Percentiles rank a stretch among this genome's conserved stretches.
phyloP scores from a whole-genome alignment of 2,329 filamentous ascomycete species.

The Graphilbum sp. region DNA sequence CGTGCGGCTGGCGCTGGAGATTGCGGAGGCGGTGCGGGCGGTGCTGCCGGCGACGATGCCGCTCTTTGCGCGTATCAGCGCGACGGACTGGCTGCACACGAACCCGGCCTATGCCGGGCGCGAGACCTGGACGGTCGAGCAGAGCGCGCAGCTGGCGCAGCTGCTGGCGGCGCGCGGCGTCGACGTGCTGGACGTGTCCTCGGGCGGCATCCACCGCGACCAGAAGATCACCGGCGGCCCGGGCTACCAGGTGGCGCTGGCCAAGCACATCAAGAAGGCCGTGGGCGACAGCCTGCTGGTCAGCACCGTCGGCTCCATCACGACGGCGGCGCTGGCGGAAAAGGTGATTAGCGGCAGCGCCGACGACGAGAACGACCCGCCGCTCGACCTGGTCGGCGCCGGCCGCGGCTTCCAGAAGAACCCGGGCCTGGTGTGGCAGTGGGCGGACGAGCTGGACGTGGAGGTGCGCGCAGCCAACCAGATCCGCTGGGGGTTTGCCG shows the following conservation, averaged over 20 bases:
- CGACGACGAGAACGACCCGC: constrained; percentile 16
- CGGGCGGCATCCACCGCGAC: constrained; percentile 44
- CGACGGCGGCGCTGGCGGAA: constrained; percentile 26
- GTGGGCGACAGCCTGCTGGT: constrained; percentile 42
- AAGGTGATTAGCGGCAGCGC: constrained; percentile 23
- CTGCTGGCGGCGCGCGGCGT: constrained; percentile 50
- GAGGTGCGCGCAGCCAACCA: constrained; percentile 32
- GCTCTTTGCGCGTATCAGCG: constrained; percentile 56
- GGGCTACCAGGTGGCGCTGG: constrained; percentile 56
- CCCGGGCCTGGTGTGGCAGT: constrained; percentile 36
- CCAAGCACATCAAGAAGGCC: constrained; percentile 53
- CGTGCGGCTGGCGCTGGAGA: constrained; percentile 48
- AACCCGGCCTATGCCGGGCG: constrained; percentile 30
- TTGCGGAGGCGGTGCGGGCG: constrained; percentile 43
- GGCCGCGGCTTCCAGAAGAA: constrained; percentile 43
- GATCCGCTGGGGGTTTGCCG: constrained; percentile 38
- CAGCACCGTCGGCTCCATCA: constrained; percentile 32
- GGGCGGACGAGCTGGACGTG: constrained; percentile 35
- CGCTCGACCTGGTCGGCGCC: constrained; percentile 31
- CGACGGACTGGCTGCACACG: constrained; percentile 58
- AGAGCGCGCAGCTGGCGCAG: constrained; percentile 46
- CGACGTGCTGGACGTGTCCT: constrained; percentile 59
- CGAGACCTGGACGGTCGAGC: constrained; percentile 48
- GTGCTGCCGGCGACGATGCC: constrained; percentile 46
- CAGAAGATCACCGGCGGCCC: constrained; percentile 42